These are phyloP conservation scores for Paracoccidioides brasiliensis DNA, from an alignment of 2,329 filamentous ascomycete genomes.

Conservation along the genomic window DNA sequence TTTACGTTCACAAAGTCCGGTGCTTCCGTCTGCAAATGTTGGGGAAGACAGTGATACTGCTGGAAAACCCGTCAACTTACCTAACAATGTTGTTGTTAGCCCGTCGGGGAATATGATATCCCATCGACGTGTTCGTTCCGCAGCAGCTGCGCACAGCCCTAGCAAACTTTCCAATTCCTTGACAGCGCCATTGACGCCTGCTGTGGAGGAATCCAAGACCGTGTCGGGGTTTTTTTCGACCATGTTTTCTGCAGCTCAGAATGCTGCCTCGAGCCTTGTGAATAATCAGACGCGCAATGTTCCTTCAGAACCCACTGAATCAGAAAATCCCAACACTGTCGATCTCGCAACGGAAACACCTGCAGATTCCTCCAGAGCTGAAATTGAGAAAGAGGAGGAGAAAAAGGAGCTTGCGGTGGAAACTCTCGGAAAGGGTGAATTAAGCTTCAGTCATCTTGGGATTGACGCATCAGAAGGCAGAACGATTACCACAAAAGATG, in stretches of 20 bases:
- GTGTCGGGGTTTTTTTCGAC: slow-evolving; percentile 74
- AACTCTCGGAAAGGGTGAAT: slow-evolving; percentile 75
- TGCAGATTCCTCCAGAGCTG: slow-evolving; percentile 13
- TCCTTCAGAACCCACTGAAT: slow-evolving; percentile 20
- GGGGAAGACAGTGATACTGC: slow-evolving; percentile 29
- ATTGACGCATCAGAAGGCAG: slow-evolving; percentile 38
- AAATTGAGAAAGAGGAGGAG: slow-evolving; percentile 21
- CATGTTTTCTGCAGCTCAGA: slow-evolving; percentile 85
- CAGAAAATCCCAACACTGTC: slow-evolving; percentile 17
- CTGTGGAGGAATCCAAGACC: slow-evolving; percentile 49
- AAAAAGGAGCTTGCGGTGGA: slow-evolving; percentile 67
- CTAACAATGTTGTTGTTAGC: slow-evolving; percentile 43
- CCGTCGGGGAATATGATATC: slow-evolving; percentile 59
- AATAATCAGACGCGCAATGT: slow-evolving; percentile 38
- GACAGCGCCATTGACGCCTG: slow-evolving; percentile 60
- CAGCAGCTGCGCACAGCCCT: slow-evolving; percentile 46
- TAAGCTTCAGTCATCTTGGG: slow-evolving; percentile 80
- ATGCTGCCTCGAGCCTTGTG: slow-evolving; percentile 68
- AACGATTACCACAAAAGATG: slow-evolving; percentile 25
- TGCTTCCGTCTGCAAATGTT: slow-evolving; percentile 19
- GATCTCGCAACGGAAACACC: slow-evolving; percentile 19
- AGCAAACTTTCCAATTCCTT: slow-evolving; percentile 78
- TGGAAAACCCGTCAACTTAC: slow-evolving; percentile 12
- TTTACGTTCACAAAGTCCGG: slow-evolving; percentile 23
- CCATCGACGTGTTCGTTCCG: slow-evolving; percentile 51